phyloP scores from a whole-genome alignment of 352 stramenopile genomes.

The Pythium utonaiense region DNA sequence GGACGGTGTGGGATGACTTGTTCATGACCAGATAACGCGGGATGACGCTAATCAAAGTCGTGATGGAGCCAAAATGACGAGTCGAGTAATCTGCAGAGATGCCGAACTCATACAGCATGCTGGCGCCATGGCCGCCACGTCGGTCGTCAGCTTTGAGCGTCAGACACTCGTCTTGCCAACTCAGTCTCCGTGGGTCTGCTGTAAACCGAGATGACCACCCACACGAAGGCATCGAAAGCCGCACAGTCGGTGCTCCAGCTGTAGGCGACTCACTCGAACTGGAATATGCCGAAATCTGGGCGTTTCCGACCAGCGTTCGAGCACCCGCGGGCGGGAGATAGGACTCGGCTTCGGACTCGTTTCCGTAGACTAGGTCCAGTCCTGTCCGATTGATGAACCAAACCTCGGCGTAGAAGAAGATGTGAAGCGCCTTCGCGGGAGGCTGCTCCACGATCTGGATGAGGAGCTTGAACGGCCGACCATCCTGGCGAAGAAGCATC shows the following conservation, averaged over 20 bases:
- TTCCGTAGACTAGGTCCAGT: constrained; percentile 69
- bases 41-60: constrained; percentile 81
- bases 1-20: constrained; percentile 52
- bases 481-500: constrained; percentile 55
- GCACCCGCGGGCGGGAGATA: constrained; percentile 55
- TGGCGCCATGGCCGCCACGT: constrained; percentile 19
- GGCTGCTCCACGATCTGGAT: constrained; percentile 51
- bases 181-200: constrained; percentile 65
- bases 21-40: constrained; percentile 80
- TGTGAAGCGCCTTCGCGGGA: constrained; percentile 37
- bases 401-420: constrained; percentile 58
- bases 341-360: constrained; percentile 51
- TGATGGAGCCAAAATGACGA: constrained; percentile 77
- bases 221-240: constrained; percentile 49
- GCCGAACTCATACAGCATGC: constrained; percentile 76
- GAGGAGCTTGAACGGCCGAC: constrained; percentile 63
- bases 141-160: constrained; percentile 34
- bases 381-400: constrained; percentile 85
- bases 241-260: constrained; percentile 39
- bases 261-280: constrained; percentile 26
- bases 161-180: constrained; percentile 84
- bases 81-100: constrained; percentile 80
- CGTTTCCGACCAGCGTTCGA: constrained; percentile 65
- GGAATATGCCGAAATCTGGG: constrained; percentile 73
- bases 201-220: constrained; percentile 73